Base-by-base conservation (phyloP, 106 monocot genomes). In the Dactylorhiza incarnata region DNA sequence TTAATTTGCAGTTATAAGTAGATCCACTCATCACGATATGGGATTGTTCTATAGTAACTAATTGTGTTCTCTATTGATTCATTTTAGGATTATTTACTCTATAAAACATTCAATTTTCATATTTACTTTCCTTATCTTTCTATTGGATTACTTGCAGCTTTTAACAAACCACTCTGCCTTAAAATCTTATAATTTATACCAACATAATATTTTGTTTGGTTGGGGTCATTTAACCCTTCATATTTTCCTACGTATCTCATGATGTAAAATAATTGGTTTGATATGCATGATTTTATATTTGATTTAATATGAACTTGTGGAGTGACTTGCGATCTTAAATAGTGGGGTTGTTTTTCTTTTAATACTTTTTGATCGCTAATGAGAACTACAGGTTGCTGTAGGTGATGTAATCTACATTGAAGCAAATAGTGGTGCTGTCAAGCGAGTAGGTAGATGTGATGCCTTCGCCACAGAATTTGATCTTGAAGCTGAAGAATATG, bases 351-450 rank as follows among this genome's bases (percentile, higher is more conserved):
- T 15, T 71, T 71, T 71, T 46, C 19, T 1, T 72, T 29, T 72
- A 10, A 48, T 11, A 49, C 20, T 72, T 48, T 68, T 44, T 72
- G 48, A 46, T 68, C 55, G 19, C 48, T 56, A 55, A 69, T 79
- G 12, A 52, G 49, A 48, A 37, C 58, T 75, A 75, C 81, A 94
- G 97, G 97, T 99, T 78, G 88, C 94, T 76, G 89, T 94, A 53
- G 97, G 94, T 75, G 97, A 99, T 86, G 97, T 99, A 52, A 99
- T 99, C 65, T 99, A 91, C 78, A 89, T 99, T 78, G 97, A 99
- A 89, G 89, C 94, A 86, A 99, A 99, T 75, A 99, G 97, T 82
- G 97, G 97, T 77, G 97, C 97, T n/a, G 97, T 99, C 15, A 99
- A 88, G 80, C 86, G 97, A 83, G 97, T 99, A 12, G 94, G 97